phyloP scores from a whole-genome alignment of 495 filamentous ascomycete genomes.

The Haplographium delicatum region DNA sequence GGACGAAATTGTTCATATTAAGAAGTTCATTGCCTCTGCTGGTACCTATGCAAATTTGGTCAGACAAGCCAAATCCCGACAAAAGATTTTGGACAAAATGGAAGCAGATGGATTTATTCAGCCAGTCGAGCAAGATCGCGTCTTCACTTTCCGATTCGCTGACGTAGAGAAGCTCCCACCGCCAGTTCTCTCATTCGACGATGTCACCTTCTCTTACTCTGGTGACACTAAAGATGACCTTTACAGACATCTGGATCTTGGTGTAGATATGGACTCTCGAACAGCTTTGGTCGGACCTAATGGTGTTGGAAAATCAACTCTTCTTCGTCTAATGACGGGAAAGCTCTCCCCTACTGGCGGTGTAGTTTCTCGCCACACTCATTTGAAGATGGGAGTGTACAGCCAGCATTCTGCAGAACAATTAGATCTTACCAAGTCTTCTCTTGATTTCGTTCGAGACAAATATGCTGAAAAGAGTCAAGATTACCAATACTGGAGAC shows the following conservation, averaged over 20 bases:
- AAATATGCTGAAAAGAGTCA: conserved; percentile 85
- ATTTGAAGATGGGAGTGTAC: conserved; percentile 97
- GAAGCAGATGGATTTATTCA: conserved; percentile 98
- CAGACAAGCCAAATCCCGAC: conserved; percentile 94
- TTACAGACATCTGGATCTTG: conserved; percentile 93
- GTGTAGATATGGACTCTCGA: conserved; percentile 99
- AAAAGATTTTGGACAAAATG: conserved; percentile 99
- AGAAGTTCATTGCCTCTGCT: conserved; percentile 99
- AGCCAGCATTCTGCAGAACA: conserved; percentile 97
- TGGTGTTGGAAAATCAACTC: conserved; percentile 99
- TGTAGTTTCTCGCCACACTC: conserved; percentile 83
- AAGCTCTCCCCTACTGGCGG: conserved; percentile 83
- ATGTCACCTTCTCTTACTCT: conserved; percentile 97
- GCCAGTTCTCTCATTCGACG: conserved; percentile 91
- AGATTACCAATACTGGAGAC: conserved; percentile 99
- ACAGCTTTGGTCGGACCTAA: conserved; percentile 97
- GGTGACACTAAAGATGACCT: conserved; percentile 84
- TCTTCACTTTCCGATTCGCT: conserved; percentile 98
- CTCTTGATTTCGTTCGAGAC: conserved; percentile 95
- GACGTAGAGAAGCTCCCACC: conserved; percentile 98
- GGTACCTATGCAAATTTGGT: conserved; percentile 99
- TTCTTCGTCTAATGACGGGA: conserved; percentile 95
- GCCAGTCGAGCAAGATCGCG: conserved; percentile 74
- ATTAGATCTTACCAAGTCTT: conserved; percentile 95
- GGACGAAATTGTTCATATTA: conserved; percentile 98